Percentiles rank a stretch among this genome's conserved stretches.
Evolutionary conservation across 1,284 basidiomycete genomes (phyloP).

Genomic region (Megacollybia platyphylla): DNA sequence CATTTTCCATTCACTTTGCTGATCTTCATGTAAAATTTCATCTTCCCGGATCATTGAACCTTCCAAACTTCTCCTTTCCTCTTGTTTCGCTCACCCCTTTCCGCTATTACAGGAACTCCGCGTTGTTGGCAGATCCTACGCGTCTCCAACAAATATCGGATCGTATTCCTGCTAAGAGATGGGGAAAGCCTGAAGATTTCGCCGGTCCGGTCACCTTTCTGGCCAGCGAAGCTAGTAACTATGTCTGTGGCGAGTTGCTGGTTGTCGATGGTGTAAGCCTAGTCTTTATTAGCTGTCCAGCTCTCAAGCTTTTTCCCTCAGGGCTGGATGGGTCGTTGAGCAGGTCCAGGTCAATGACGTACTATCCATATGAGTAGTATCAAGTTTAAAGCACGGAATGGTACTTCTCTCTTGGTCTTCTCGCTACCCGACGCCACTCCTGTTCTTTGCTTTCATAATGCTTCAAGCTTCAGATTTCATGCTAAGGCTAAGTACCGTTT

Average conservation of each 20-base stretch:
- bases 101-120: constrained; percentile 53
- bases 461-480: too few species aligned
- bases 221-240: constrained; percentile 76
- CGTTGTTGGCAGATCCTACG: constrained; percentile 59
- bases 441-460: too few species aligned
- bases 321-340: constrained; percentile 59
- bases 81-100: background rate
- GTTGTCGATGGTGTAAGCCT: constrained; percentile 55
- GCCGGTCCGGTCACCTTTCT: constrained; percentile 87
- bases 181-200: constrained; percentile 85
- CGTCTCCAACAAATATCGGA: constrained; percentile 84
- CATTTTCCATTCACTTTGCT: too few species aligned
- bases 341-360: too few species aligned
- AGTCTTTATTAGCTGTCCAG: constrained; percentile 6
- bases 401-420: too few species aligned
- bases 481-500: too few species aligned
- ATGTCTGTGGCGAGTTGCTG: constrained; percentile 80
- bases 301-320: constrained; percentile 12
- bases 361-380: too few species aligned
- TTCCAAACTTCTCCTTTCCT: background rate
- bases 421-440: too few species aligned
- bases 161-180: constrained; percentile 83
- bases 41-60: background rate
- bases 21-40: too few species aligned
- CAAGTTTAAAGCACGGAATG: too few species aligned